These are phyloP conservation scores for Sporothrix dimorphospora DNA, from an alignment of 2,329 filamentous ascomycete genomes.

Conservation along the genomic window DNA sequence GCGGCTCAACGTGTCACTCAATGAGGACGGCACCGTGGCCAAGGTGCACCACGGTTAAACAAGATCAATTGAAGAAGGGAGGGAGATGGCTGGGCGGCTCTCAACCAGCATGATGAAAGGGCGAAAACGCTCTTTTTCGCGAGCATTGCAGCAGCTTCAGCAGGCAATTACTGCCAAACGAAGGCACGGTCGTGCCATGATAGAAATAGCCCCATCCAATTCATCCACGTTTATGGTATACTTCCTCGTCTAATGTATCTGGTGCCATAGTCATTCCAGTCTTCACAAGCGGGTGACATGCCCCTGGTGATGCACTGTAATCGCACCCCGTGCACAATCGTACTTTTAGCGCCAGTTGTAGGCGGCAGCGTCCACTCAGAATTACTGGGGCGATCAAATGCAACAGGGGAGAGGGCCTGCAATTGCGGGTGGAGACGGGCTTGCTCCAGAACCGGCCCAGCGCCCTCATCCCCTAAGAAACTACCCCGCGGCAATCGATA, in stretches of 20 bases:
- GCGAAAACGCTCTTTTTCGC: background rate
- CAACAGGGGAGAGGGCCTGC: background rate
- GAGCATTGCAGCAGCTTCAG: background rate
- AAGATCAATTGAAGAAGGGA: background rate
- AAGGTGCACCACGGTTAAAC: constrained; percentile 60
- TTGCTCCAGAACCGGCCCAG: constrained; percentile 10
- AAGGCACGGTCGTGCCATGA: background rate
- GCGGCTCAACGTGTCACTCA: constrained; percentile 62
- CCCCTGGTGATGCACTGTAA: background rate
- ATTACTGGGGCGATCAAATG: constrained; percentile 8
- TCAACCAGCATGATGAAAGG: too few species aligned
- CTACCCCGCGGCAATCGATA: constrained; percentile 30
- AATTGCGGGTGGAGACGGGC: background rate
- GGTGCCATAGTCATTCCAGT: background rate
- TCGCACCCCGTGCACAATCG: background rate
- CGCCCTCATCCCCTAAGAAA: background rate
- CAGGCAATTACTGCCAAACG: background rate
- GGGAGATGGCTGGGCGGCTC: background rate
- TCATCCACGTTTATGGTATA: background rate
- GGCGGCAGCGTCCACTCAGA: background rate
- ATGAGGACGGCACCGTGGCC: constrained; percentile 62
- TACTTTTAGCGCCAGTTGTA: background rate
- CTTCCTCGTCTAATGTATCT: background rate
- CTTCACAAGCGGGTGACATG: too few species aligned
- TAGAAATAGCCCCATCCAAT: background rate